Base-by-base conservation (phyloP, 352 stramenopile genomes). In the Thalassiosira allenii region DNA sequence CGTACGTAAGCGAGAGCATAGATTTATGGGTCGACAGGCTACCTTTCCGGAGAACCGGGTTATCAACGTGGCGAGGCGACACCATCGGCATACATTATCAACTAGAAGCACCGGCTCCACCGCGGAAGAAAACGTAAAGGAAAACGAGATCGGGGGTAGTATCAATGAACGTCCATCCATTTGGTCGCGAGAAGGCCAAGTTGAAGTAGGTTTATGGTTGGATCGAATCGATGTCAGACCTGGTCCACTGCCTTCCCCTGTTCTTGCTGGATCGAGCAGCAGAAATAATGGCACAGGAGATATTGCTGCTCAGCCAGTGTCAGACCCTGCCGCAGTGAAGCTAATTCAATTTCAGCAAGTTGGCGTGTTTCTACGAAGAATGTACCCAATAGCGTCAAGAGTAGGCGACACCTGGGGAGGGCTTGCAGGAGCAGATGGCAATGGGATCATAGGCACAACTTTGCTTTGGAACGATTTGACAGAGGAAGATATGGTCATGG, bases 311-410 rank as follows among this genome's bases (percentile, higher is more conserved):
- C 9, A 47, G 17, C 37, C 1, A 33, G 33, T 30, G 12, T 30
- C 34, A 47, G 56, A 12, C 29, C 29, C 40, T 23, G 66, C 30
- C 25, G 52, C 54, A 32, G 64, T 78, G 51, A 86, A 86, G 52
- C 41, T 58, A 17, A 49, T 86, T 12, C 30, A 22, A 9, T 63
- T 75, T n/a, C 27, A 20, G 17, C 40, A 32, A 20, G 11, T 76
- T 17, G 72, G 79, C 20, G 51, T 73, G 14, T 86, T 86, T 79
- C 2, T 86, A 22, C 79, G 79, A 54, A 81, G 69, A 52, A 69
- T 64, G 27, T 14, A 25, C 40, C 33, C 56, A 17, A 37, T 29
- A 27, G 64, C 37, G 34, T 68, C 23, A 12, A 25, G 40, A 30
- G 54, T 54, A 30, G 17, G 37, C 30, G 29, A 30, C 17, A 32